Evolutionary conservation across 176 grass and related monocot genomes (phyloP).

Genomic region (Avena eriantha): DNA sequence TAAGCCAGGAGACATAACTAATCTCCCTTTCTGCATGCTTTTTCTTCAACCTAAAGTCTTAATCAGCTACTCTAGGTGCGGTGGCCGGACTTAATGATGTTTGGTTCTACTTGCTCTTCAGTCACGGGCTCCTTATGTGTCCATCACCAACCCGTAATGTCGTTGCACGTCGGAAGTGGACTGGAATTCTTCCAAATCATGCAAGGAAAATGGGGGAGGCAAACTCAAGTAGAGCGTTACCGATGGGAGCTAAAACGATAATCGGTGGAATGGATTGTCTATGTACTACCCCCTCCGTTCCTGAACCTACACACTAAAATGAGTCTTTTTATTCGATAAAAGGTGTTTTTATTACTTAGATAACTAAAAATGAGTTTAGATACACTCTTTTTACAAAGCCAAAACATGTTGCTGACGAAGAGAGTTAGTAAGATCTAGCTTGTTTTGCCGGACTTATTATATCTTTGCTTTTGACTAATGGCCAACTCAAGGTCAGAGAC

Average conservation of each 20-base stretch:
- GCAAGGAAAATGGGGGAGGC: neutral
- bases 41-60: constrained; percentile 28
- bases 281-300: no score
- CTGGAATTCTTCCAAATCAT: neutral
- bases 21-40: neutral
- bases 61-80: neutral
- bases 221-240: neutral
- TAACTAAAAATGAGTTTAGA: no score
- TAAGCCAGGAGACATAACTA: neutral
- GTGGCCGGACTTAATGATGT: constrained; percentile 3
- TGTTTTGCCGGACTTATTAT: no score
- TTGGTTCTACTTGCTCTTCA: neutral
- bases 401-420: no score
- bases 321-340: no score
- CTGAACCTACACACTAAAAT: no score
- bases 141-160: neutral
- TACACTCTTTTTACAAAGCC: no score
- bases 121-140: neutral
- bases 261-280: neutral
- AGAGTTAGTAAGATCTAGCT: no score
- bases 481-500: no score
- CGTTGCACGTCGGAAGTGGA: neutral
- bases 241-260: neutral
- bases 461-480: no score
- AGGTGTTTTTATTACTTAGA: no score